Percentiles rank a stretch among this genome's conserved stretches.
phyloP scores from a whole-genome alignment of 208 protist genomes.

The Crithidia brevicula region DNA sequence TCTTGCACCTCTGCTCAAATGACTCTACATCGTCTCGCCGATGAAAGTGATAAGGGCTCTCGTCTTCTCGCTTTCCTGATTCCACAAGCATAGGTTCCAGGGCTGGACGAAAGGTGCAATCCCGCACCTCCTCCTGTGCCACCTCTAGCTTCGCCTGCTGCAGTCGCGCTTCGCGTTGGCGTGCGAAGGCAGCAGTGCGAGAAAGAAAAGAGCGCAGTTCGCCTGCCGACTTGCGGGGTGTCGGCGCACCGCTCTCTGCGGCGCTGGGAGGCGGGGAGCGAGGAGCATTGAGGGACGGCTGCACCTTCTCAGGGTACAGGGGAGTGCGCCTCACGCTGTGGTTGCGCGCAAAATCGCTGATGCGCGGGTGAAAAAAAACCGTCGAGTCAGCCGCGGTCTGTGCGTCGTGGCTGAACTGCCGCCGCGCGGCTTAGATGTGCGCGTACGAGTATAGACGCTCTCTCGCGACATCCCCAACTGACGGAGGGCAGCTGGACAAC shows the following conservation, averaged over 20 bases:
- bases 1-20: no score
- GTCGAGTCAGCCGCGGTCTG: background rate
- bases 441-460: slow-evolving; percentile 14
- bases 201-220: background rate
- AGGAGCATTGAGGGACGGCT: no score
- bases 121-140: background rate
- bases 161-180: background rate
- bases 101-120: slow-evolving; percentile 9
- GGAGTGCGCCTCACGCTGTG: background rate
- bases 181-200: slow-evolving; percentile 1
- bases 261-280: no score
- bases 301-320: background rate
- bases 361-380: background rate
- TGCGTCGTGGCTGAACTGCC: background rate
- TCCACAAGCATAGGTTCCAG: no score
- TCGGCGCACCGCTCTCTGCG: no score
- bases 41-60: no score
- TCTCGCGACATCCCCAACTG: background rate
- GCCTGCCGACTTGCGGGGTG: no score
- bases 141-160: slow-evolving; percentile 9
- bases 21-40: no score
- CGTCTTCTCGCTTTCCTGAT: no score
- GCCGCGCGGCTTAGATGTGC: background rate
- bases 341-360: slow-evolving; percentile 6
- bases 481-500: no score